Conservation (phyloP, 345 rosid genomes). For the Lepidium didymum region DNA sequence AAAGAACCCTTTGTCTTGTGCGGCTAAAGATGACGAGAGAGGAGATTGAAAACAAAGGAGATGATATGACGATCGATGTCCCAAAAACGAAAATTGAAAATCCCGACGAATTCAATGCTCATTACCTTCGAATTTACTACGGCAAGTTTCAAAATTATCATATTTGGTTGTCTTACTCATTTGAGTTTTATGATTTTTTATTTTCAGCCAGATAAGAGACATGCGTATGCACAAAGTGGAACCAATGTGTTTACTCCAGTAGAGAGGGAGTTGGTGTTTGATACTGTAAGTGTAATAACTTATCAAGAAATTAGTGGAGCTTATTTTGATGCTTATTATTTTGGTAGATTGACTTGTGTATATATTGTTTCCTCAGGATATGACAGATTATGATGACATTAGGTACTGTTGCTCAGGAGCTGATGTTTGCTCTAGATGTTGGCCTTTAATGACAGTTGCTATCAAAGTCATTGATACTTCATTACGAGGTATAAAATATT, state of each 20-base stretch:
- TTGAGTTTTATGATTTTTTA: not conserved
- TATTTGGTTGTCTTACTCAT: not conserved
- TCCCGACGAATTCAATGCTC: conserved; percentile 48
- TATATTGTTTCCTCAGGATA: conserved; percentile 48
- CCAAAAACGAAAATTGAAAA: conserved; percentile 24
- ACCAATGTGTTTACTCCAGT: conserved; percentile 75
- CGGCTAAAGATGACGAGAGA: conserved; percentile 34
- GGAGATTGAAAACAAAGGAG: conserved; percentile 38
- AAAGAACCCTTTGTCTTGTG: not conserved
- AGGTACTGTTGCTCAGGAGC: conserved; percentile 96
- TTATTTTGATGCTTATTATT: not conserved
- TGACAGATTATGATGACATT: conserved; percentile 84
- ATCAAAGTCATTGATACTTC: conserved; percentile 84
- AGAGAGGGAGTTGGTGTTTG: conserved; percentile 87
- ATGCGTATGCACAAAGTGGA: conserved; percentile 67
- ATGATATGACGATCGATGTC: conserved; percentile 50
- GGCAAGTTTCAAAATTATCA: conserved; percentile 29
- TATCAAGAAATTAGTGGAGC: not conserved
- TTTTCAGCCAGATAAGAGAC: conserved; percentile 73
- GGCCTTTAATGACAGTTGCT: conserved; percentile 87
- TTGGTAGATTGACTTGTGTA: not conserved
- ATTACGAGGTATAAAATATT: conserved; percentile 52
- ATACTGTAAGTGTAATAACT: conserved; percentile 72
- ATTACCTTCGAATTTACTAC: conserved; percentile 62
- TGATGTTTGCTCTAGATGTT: conserved; percentile 81